Percentiles rank a stretch among this genome's conserved stretches.
Evolutionary conservation across 495 filamentous ascomycete species (phyloP).

Genomic region (Penicillium bialowiezense): DNA sequence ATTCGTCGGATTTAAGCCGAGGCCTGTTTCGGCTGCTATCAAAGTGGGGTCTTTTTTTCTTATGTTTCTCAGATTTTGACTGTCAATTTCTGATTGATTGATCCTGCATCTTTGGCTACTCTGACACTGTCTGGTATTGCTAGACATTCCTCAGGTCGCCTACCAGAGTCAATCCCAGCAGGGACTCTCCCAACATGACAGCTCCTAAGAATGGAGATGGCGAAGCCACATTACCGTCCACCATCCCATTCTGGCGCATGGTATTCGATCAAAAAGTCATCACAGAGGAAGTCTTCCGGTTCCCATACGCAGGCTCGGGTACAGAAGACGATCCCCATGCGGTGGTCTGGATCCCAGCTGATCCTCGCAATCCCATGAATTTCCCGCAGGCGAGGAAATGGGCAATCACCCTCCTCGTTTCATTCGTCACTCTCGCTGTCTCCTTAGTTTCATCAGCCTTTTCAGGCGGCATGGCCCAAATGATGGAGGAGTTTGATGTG

Average conservation of each 20-base stretch:
- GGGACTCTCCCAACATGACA: constrained; percentile 5
- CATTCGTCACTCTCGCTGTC: constrained; percentile 64
- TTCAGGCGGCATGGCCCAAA: constrained; percentile 61
- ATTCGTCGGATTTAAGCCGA: constrained; percentile 7
- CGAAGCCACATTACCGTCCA: constrained; percentile 23
- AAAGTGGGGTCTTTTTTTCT: constrained; percentile 11
- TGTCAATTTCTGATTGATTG: not conserved
- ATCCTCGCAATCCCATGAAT: constrained; percentile 64
- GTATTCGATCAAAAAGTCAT: constrained; percentile 48
- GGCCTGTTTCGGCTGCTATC: constrained; percentile 13
- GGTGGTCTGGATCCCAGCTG: constrained; percentile 63
- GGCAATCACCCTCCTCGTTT: constrained; percentile 57
- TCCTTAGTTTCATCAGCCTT: constrained; percentile 73
- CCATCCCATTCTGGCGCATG: constrained; percentile 36
- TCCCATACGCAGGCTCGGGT: constrained; percentile 59
- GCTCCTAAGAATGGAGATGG: constrained; percentile 6
- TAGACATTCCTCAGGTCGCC: too few species aligned
- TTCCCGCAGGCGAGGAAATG: constrained; percentile 59
- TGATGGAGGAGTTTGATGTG: constrained; percentile 43
- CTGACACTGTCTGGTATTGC: too few species aligned
- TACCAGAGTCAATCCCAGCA: not conserved
- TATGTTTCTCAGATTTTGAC: constrained; percentile 3
- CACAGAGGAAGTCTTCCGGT: constrained; percentile 49
- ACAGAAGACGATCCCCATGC: constrained; percentile 66
- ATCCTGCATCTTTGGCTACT: not conserved